Evolutionary conservation across 345 rosid genomes (phyloP), one percentile per base, ranked within the genome.

Genomic region (Cardamine resedifolia): DNA sequence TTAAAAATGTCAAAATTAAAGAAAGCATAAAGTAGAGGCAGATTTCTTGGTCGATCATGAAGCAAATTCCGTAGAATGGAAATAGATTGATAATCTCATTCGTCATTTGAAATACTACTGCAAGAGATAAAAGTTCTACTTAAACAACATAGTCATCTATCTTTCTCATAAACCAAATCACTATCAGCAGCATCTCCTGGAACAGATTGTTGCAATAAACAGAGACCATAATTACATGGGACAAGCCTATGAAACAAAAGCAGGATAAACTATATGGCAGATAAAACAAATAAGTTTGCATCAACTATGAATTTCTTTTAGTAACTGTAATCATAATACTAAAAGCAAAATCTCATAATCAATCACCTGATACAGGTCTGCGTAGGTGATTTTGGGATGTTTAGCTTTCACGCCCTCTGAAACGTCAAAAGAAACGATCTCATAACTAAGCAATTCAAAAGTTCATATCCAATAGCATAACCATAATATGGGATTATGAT

Each of bases 331-430:
- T 34, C 12, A 59, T n/a, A 9, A 72, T 5, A 55, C 28, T 1
- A 15, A 5, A 57, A 9, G 11, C 6, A 11, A 18, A 48, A 26
- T 20, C 16, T 68, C 14, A 12, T 19, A 64, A 67, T 78, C 58
- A 78, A n/a, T n/a, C n/a, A n/a, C 81, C 81, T 78, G 81, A 23
- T 41, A 78, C 1, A 79, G 28, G 61, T 94, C 97, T 3, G 97
- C 97, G 51, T 91, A 88, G 0, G 97, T 82, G 67, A 94, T 84
- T 77, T 86, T 94, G 0, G 89, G 92, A 81, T 86, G 83, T 61
- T 88, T 89, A 66, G 85, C 83, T 81, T 89, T 94, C 82, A 94
- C 90, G 24, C 78, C 85, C 81, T 91, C 98, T 94, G 84, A 21
- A 77, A 64, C 52, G 68, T 12, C n/a, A 68, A 66, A 66, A 71